A percentile compares a stretch with the other conserved stretches of the same genome.
Evolutionary conservation across 495 filamentous ascomycete species (phyloP).

Genomic region (Cercophora sp.): DNA sequence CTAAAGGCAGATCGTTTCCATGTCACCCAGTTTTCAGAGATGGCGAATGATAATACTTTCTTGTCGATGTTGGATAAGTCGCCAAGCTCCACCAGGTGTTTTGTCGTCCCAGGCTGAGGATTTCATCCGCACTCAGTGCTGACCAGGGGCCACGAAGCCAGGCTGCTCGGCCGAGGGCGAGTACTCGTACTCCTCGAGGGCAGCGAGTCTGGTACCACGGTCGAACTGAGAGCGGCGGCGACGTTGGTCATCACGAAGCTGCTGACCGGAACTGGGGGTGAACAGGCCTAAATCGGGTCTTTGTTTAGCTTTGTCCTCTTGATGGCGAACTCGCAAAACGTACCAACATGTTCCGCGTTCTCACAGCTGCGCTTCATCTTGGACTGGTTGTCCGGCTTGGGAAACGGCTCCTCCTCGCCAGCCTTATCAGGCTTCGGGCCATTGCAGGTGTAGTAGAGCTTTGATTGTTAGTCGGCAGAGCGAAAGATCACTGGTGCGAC

Average conservation of each 20-base stretch:
- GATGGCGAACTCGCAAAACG: slow-evolving; percentile 29
- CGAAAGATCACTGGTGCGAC: slow-evolving; percentile 7
- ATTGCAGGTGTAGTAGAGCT: slow-evolving; percentile 51
- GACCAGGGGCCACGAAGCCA: neutral
- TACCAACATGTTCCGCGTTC: slow-evolving; percentile 81
- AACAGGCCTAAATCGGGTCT: slow-evolving; percentile 53
- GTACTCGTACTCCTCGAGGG: slow-evolving; percentile 57
- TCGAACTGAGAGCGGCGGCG: slow-evolving; percentile 74
- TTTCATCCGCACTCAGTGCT: neutral
- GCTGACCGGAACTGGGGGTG: slow-evolving; percentile 67
- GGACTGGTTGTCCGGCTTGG: slow-evolving; percentile 72
- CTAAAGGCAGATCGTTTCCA: slow-evolving; percentile 22
- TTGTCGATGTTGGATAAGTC: too few relatives aligned
- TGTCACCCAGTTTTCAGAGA: slow-evolving; percentile 22
- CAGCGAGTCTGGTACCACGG: slow-evolving; percentile 61
- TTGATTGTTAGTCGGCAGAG: slow-evolving; percentile 10
- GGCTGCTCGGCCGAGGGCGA: slow-evolving; percentile 34
- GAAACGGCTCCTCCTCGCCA: slow-evolving; percentile 66
- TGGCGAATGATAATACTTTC: too few relatives aligned
- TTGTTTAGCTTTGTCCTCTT: neutral
- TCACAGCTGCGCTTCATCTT: slow-evolving; percentile 82
- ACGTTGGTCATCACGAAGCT: slow-evolving; percentile 70
- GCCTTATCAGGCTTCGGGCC: slow-evolving; percentile 38
- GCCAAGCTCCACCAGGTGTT: too few relatives aligned
- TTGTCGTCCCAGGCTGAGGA: too few relatives aligned